These are phyloP conservation scores for Yarrowia keelungensis DNA, from an alignment of 805 yeast genomes.

Conservation along the genomic window DNA sequence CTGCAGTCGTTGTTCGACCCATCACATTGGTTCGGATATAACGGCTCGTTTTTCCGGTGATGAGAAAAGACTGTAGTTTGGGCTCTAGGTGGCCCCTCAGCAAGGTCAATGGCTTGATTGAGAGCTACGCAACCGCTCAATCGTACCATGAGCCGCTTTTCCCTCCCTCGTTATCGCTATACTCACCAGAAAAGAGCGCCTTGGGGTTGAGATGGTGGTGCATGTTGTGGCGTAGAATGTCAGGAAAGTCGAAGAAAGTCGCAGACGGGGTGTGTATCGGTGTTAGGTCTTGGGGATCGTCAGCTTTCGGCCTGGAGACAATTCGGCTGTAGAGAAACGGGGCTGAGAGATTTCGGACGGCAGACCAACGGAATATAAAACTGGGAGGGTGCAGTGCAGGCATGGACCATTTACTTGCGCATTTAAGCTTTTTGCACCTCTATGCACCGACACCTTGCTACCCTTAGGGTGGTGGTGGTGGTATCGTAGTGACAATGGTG, in stretches of 20 bases:
- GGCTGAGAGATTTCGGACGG: constrained; percentile 22
- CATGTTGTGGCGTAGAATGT: constrained; percentile 12
- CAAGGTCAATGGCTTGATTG: neutral
- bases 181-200: constrained; percentile 37
- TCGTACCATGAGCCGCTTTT: neutral
- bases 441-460: constrained; percentile 29
- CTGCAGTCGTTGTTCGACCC: too few relatives aligned
- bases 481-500: neutral
- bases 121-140: neutral
- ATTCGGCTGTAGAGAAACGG: neutral
- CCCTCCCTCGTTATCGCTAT: neutral
- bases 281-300: too few relatives aligned
- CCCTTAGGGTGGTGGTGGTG: neutral
- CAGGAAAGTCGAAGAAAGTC: too few relatives aligned
- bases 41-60: neutral
- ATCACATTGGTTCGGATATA: constrained; percentile 6
- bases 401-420: constrained; percentile 36
- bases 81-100: too few relatives aligned
- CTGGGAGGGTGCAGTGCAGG: constrained; percentile 33
- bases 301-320: neutral
- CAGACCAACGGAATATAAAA: constrained; percentile 2
- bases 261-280: too few relatives aligned
- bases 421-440: constrained; percentile 28
- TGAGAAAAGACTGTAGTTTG: too few relatives aligned
- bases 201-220: constrained; percentile 39